Evolutionary conservation across 805 yeast species (phyloP).

Genomic region (Schizosaccharomyces octosporus): DNA sequence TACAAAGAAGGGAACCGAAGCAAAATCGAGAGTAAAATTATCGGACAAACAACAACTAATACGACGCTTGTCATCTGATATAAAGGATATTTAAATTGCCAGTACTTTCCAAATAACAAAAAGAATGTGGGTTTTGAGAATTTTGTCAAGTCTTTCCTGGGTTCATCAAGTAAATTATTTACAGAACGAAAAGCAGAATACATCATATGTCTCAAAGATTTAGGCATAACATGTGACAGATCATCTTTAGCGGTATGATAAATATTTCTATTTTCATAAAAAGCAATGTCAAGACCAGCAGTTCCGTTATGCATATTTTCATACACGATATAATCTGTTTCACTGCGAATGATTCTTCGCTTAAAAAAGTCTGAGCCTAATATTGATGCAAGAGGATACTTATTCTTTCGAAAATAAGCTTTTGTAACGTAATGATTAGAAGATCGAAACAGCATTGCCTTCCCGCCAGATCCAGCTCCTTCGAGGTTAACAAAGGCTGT

Average conservation of each 20-base stretch:
- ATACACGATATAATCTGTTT: slow-evolving; percentile 68
- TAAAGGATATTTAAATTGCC: slow-evolving; percentile 12
- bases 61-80: slow-evolving; percentile 21
- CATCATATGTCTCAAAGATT: slow-evolving; percentile 68
- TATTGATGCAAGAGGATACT: slow-evolving; percentile 57
- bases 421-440: slow-evolving; percentile 29
- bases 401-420: slow-evolving; percentile 23
- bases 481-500: slow-evolving; percentile 54
- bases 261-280: slow-evolving; percentile 57
- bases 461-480: slow-evolving; percentile 86
- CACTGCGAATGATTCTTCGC: slow-evolving; percentile 43
- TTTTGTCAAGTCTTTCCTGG: slow-evolving; percentile 14
- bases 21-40: slow-evolving; percentile 24
- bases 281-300: slow-evolving; percentile 74
- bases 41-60: slow-evolving; percentile 30
- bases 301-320: slow-evolving; percentile 23
- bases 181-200: slow-evolving; percentile 41
- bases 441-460: slow-evolving; percentile 59
- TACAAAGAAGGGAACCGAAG: slow-evolving; percentile 2
- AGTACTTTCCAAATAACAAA: slow-evolving; percentile 11
- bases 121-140: slow-evolving; percentile 29
- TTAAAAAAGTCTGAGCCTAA: slow-evolving; percentile 61
- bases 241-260: slow-evolving; percentile 63
- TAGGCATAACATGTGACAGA: slow-evolving; percentile 35
- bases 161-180: slow-evolving; percentile 19